Conservation (phyloP, 2,329 filamentous ascomycete species). For the Botrytis elliptica region DNA sequence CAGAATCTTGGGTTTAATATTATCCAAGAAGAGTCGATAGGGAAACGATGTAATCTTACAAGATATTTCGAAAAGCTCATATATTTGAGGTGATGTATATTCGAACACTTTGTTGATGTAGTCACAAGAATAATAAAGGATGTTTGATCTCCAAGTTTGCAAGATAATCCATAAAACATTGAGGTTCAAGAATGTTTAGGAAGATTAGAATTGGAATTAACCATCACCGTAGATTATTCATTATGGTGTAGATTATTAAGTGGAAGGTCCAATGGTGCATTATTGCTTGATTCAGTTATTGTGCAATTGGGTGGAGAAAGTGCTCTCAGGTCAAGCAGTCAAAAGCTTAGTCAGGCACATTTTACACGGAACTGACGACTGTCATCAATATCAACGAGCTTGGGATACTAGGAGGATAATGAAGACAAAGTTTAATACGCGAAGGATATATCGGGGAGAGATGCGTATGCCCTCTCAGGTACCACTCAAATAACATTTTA, state of each 20-base stretch:
- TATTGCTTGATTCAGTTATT: neutral
- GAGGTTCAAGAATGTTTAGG: neutral
- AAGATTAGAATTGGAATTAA: neutral
- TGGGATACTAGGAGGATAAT: neutral
- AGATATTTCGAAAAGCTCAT: neutral
- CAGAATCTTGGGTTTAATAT: neutral
- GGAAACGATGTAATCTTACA: too few relatives aligned
- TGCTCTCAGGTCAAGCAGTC: neutral
- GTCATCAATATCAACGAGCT: neutral
- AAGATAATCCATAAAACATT: neutral
- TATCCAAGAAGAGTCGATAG: fast-evolving
- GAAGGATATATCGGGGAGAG: neutral
- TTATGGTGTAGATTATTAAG: neutral
- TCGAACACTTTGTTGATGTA: neutral
- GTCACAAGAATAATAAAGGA: neutral
- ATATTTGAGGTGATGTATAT: neutral
- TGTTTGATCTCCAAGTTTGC: neutral
- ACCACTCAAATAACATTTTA: neutral
- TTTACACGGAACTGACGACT: neutral
- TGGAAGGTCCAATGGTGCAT: neutral
- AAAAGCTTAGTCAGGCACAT: neutral
- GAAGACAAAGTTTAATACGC: neutral
- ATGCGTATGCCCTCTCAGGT: neutral
- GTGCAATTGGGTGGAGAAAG: fast-evolving
- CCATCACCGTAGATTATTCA: neutral